Evolutionary conservation across 2,329 filamentous ascomycete genomes (phyloP), one percentile per base, ranked within the genome.

Genomic region (Zymoseptoria crescenta): DNA sequence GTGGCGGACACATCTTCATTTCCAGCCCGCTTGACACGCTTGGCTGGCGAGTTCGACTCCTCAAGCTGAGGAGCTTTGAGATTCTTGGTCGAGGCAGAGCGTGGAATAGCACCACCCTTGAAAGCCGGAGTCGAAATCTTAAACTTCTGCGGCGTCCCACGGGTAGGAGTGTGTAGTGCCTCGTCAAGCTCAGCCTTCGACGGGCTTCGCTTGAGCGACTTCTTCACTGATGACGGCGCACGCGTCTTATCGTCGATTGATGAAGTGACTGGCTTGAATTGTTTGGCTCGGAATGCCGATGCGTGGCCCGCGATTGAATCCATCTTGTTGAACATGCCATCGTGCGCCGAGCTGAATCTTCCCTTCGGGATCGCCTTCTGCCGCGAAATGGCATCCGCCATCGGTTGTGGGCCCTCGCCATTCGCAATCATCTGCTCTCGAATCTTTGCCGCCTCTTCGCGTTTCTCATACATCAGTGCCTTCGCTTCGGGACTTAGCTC

Each of bases 261-360:
- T 6, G 59, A 59, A 6, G 54, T 59, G 35, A 48, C 58, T 49
- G 51, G 53, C 54, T 41, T 55, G 35, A n/a, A 60, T 56, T 49
- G 62, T 56, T 58, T 59, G 19, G 59, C 81, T 62, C 89, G 82
- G 77, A 87, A 94, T 16, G 87, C 83, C 9, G 92, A 96, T 8
- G 91, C 81, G 72, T 96, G 92, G 62, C 87, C 87, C 50, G 85
- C 89, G 70, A 97, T 96, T 1, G 92, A 96, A 72, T 96, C 91
- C 93, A 97, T 96, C 79, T 96, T 97, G 76, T 90, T 90, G 77
- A 97, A 96, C 69, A 93, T 84, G 54, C 87, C 85, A 83, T 89
- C 88, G 72, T 97, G 93, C 45, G 84, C 86, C 63, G 91, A 87
- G 71, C 90, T 96, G 76, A 87, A 97, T 52, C 93, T 87, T 66